Conservation (phyloP, 345 rosid genomes). For the Bruguiera parviflora region DNA sequence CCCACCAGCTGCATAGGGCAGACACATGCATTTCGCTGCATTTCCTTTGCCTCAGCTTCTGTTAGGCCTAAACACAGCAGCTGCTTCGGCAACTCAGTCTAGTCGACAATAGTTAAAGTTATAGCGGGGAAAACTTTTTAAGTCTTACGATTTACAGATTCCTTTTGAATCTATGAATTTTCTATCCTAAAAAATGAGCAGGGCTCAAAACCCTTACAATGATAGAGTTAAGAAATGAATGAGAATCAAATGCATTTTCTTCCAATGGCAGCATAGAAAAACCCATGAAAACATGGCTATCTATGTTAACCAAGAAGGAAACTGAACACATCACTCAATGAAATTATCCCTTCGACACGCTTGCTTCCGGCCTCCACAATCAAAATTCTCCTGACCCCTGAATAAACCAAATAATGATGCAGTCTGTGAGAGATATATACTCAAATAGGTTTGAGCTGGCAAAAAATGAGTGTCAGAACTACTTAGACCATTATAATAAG, state of each 20-base stretch:
- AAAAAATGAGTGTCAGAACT: background rate
- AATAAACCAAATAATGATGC: constrained; percentile 7
- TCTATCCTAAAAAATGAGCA: constrained; percentile 32
- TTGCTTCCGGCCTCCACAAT: constrained; percentile 85
- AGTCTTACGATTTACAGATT: constrained; percentile 48
- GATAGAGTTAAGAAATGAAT: constrained; percentile 15
- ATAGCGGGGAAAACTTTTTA: constrained; percentile 17
- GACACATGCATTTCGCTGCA: constrained; percentile 7
- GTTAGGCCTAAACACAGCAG: constrained; percentile 24
- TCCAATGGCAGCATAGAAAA: constrained; percentile 9
- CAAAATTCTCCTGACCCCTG: constrained; percentile 70
- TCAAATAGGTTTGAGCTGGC: background rate
- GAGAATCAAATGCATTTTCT: constrained; percentile 20
- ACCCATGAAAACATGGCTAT: constrained; percentile 5
- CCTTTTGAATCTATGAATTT: constrained; percentile 34
- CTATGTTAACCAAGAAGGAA: constrained; percentile 49
- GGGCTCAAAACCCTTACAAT: constrained; percentile 24
- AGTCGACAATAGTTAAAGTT: constrained; percentile 16
- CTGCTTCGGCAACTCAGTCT: constrained; percentile 19
- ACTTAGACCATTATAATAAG: too few species aligned
- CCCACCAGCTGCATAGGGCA: constrained; percentile 13
- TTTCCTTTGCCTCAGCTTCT: constrained; percentile 13
- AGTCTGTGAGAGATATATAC: background rate
- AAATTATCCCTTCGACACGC: constrained; percentile 80
- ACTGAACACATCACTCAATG: constrained; percentile 65